These are phyloP conservation scores for Coemansia sp. DNA, from an alignment of 192 early-diverging fungal genomes.

Conservation along the genomic window DNA sequence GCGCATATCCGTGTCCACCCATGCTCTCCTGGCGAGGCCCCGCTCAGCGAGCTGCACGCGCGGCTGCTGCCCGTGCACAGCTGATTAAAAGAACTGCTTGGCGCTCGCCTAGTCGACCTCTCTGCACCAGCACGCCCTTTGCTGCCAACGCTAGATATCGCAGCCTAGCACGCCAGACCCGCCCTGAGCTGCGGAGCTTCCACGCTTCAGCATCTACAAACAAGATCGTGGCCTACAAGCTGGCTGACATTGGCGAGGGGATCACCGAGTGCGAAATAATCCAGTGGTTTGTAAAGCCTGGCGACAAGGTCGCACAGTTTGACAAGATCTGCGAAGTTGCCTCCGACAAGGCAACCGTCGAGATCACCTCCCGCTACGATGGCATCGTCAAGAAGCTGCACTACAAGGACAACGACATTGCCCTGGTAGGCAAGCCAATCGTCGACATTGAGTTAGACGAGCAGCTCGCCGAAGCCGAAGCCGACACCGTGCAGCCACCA, in stretches of 20 bases:
- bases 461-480: neutral
- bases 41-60: neutral
- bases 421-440: conserved; percentile 87
- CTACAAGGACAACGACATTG: conserved; percentile 87
- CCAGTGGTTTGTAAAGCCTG: conserved; percentile 97
- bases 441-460: conserved; percentile 79
- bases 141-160: neutral
- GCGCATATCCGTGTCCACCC: neutral
- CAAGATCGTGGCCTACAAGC: conserved; percentile 72
- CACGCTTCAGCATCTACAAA: conserved; percentile 44
- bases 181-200: conserved; percentile 44
- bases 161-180: neutral
- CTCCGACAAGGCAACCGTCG: conserved; percentile 98
- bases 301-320: conserved; percentile 89
- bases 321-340: conserved; percentile 97
- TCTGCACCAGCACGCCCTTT: neutral
- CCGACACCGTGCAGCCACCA: neutral
- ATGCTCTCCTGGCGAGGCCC: neutral
- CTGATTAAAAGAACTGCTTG: neutral
- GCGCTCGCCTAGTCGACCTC: neutral
- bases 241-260: conserved; percentile 99
- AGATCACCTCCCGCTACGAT: conserved; percentile 95
- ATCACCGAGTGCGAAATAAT: conserved; percentile 98
- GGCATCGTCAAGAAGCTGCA: conserved; percentile 81
- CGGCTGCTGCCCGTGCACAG: neutral